Conservation (phyloP, 2,329 filamentous ascomycete species). For the Aspergillus costaricaensis region DNA sequence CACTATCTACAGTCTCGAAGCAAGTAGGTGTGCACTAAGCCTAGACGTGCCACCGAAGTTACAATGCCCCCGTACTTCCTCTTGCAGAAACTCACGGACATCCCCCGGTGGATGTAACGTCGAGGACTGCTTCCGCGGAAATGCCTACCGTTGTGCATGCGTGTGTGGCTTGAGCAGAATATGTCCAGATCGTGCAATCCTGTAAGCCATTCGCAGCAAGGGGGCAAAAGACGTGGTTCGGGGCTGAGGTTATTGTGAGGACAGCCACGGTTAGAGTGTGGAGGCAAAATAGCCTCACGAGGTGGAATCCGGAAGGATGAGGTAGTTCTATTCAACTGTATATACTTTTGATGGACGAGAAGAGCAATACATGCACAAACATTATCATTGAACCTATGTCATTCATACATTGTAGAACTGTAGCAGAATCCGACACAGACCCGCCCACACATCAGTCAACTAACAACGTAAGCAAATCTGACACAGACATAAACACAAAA, state of each 20-base stretch:
- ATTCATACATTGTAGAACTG: too few relatives aligned
- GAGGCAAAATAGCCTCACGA: neutral
- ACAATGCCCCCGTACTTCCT: neutral
- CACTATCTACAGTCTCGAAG: too few relatives aligned
- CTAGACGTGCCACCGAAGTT: neutral
- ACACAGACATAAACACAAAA: too few relatives aligned
- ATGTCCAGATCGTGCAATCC: constrained; percentile 33
- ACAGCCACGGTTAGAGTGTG: neutral
- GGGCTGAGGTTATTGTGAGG: constrained; percentile 22
- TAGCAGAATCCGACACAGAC: too few relatives aligned
- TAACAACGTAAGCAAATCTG: too few relatives aligned
- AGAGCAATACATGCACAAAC: too few relatives aligned
- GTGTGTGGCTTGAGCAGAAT: constrained; percentile 26
- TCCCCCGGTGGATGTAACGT: constrained; percentile 24
- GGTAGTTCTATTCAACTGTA: too few relatives aligned
- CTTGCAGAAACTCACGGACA: neutral
- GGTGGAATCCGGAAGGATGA: too few relatives aligned
- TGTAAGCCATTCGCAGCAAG: constrained; percentile 31
- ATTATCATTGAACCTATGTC: too few relatives aligned
- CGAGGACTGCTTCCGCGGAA: constrained; percentile 28
- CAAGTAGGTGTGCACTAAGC: too few relatives aligned
- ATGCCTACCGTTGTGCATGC: constrained; percentile 34
- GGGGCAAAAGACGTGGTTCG: constrained; percentile 37
- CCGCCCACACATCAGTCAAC: too few relatives aligned
- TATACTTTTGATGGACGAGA: too few relatives aligned